These are phyloP conservation scores for Piper longum DNA, from an alignment of 164 flowering plant genomes.

Conservation along the genomic window DNA sequence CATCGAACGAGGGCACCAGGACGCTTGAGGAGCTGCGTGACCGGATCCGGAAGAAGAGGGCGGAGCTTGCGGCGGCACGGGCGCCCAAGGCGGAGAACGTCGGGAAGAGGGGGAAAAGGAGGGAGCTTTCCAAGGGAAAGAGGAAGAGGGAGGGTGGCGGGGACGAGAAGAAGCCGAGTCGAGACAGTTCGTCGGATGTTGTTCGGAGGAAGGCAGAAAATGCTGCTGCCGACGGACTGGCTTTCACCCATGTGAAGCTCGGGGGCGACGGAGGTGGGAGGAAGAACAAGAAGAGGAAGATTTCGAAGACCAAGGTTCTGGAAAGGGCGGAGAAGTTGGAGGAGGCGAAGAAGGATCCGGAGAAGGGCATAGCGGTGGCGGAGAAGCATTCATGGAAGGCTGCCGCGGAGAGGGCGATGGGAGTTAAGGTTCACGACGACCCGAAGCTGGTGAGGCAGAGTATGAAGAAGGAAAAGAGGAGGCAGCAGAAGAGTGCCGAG, in stretches of 20 bases:
- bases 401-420: conserved; percentile 62
- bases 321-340: conserved; percentile 45
- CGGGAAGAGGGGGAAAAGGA: conserved; percentile 9
- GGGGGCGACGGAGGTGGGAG: conserved; percentile 27
- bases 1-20: conserved; percentile 5
- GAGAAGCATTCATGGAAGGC: conserved; percentile 64
- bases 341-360: conserved; percentile 66
- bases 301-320: conserved; percentile 53
- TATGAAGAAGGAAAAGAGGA: conserved; percentile 68
- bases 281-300: conserved; percentile 51
- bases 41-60: conserved; percentile 33
- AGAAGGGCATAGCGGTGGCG: conserved; percentile 33
- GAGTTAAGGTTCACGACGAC: conserved; percentile 76
- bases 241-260: conserved; percentile 55
- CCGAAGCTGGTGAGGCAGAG: conserved; percentile 55
- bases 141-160: conserved; percentile 35
- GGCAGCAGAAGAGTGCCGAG: conserved; percentile 48
- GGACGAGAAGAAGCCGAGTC: conserved; percentile 15
- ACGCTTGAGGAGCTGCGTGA: conserved; percentile 64
- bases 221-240: conserved; percentile 33
- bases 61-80: conserved; percentile 33
- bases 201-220: conserved; percentile 19
- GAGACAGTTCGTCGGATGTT: neutral
- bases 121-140: conserved; percentile 20
- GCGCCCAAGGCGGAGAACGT: conserved; percentile 9